Base-by-base conservation (phyloP, 768 basidiomycete species). In the Baorangia bicolor region DNA sequence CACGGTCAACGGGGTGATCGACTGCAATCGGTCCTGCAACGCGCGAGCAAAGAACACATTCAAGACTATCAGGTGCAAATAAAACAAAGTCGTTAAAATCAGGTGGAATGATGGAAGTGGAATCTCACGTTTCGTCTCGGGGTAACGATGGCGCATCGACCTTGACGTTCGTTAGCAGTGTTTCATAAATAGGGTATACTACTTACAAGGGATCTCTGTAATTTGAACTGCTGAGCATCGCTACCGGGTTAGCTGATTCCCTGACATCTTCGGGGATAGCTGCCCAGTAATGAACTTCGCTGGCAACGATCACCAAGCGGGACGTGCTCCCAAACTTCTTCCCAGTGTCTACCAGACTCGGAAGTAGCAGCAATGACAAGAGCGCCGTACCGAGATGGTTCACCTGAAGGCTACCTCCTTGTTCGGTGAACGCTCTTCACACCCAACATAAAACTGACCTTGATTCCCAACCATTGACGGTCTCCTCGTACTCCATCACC, bases 391-490 rank as follows among this genome's bases (percentile, higher is more conserved):
- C 46, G 8, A 77, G 59, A 38, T 71, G 55, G 49, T 77, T 77
- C 21, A 73, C 67, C 51, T 77, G 75, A 12, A 78, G 52, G 1
- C 74, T 75, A 5, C 2, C 0, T 18, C 21, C 0, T 9, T 18
- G 1, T 20, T 55, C 13, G 49, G 30, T 5, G n/a, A 1, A 14
- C 0, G 20, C 4, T 8, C 5, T 21, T n/a, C n/a, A n/a, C n/a
- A n/a, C 10, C 34, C 34, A 48, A 1, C 3, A 18, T 3, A 10
- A 27, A 8, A 6, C 18, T 25, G 6, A 48, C 82, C 58, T 65
- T 12, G 64, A 46, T 55, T 83, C 81, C 78, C 77, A 83, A 8
- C 78, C 81, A 62, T 82, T 76, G 0, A 49, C 34, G 0, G 76
- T 77, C 10, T 58, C 43, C 7, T 64, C 35, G 31, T 71, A 73